A percentile compares a stretch with the other conserved stretches of the same genome.
These are phyloP conservation scores for Polygonum aviculare DNA, from an alignment of 148 eudicot genomes.

Conservation along the genomic window DNA sequence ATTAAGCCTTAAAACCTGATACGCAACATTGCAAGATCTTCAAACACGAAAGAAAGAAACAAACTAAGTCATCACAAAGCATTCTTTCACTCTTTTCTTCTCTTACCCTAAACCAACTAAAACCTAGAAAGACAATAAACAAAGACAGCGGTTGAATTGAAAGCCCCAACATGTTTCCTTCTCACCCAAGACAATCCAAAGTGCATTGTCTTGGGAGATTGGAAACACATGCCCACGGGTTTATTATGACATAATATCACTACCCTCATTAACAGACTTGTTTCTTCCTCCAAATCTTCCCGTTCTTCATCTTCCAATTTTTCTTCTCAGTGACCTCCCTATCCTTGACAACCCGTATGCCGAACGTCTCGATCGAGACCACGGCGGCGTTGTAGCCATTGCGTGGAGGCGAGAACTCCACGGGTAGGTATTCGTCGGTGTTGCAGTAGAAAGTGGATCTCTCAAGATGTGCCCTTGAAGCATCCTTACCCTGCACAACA, in stretches of 20 bases:
- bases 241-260: too few relatives aligned
- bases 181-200: neutral
- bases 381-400: neutral
- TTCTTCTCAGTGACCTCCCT: too few relatives aligned
- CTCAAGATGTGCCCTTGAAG: neutral
- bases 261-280: too few relatives aligned
- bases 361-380: neutral
- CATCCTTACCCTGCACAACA: neutral
- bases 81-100: too few relatives aligned
- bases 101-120: too few relatives aligned
- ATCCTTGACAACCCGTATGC: neutral
- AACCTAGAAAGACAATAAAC: too few relatives aligned
- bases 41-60: too few relatives aligned
- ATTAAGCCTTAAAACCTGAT: too few relatives aligned
- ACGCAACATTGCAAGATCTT: too few relatives aligned
- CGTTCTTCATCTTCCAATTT: neutral
- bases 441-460: neutral
- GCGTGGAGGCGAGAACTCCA: neutral
- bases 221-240: neutral
- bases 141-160: neutral
- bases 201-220: slow-evolving; percentile 4
- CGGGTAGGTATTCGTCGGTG: neutral
- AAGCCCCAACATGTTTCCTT: slow-evolving; percentile 1
- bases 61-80: too few relatives aligned
- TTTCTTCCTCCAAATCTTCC: neutral